These are phyloP conservation scores for Debaryomycetaceae sp. DNA, from an alignment of 1,139 yeast species.

Conservation along the genomic window DNA sequence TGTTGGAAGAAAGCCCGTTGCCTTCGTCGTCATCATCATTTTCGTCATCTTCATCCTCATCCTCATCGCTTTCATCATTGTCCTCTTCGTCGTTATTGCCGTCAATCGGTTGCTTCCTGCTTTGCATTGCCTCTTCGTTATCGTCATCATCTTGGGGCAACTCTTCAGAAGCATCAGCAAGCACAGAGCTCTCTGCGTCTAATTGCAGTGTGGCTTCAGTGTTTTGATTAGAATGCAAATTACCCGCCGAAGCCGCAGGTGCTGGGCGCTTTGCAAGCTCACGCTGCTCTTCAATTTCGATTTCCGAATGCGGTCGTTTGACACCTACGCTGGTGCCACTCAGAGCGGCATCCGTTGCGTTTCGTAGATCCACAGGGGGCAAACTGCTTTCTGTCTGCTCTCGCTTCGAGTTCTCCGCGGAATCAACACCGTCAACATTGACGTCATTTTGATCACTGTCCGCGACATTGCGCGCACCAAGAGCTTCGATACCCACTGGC, in stretches of 20 bases:
- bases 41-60: conserved; percentile 15
- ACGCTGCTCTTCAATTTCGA: no score
- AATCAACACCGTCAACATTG: conserved; percentile 22
- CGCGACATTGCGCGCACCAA: conserved; percentile 10
- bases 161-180: not conserved
- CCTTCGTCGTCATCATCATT: conserved; percentile 52
- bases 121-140: conserved; percentile 3
- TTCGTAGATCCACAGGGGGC: no score
- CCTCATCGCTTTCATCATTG: conserved; percentile 3
- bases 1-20: conserved; percentile 36
- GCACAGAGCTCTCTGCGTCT: not conserved
- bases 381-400: conserved; percentile 1
- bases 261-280: no score
- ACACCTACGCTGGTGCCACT: not conserved
- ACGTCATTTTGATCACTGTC: conserved; percentile 36
- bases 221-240: conserved; percentile 4
- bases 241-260: not conserved
- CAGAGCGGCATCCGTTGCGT: no score
- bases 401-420: conserved; percentile 4
- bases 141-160: not conserved
- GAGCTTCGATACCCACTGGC: conserved; percentile 1
- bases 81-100: conserved; percentile 5
- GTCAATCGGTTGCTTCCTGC: conserved; percentile 3
- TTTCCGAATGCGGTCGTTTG: not conserved
- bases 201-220: not conserved